Evolutionary conservation across 306 rosid species (phyloP).

Genomic region (Malus sylvestris): DNA sequence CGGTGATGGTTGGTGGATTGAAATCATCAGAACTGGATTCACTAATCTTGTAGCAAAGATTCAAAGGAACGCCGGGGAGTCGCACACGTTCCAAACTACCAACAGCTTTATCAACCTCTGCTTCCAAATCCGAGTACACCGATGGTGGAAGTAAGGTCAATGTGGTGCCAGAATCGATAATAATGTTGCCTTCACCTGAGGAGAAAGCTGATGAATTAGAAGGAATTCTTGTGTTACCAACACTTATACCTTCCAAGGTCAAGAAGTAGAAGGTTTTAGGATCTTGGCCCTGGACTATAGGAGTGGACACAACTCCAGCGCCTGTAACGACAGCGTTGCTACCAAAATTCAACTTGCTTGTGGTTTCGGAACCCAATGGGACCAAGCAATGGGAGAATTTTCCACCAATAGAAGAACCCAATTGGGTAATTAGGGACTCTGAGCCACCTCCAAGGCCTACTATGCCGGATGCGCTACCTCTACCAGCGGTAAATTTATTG

Average conservation of each 20-base stretch:
- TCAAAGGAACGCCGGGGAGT: background rate
- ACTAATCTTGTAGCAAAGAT: conserved; percentile 8
- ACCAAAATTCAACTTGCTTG: conserved; percentile 28
- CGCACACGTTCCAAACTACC: background rate
- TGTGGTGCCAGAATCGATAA: conserved; percentile 37
- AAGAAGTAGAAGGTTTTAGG: conserved; percentile 14
- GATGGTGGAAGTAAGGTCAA: background rate
- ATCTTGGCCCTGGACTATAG: background rate
- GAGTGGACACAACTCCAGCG: conserved; percentile 15
- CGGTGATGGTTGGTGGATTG: background rate
- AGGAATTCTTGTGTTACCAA: background rate
- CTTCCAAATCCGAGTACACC: background rate
- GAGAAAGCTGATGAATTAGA: background rate
- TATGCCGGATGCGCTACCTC: conserved; percentile 24
- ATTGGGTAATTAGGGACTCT: conserved; percentile 27
- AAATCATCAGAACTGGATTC: background rate
- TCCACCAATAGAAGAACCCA: conserved; percentile 13
- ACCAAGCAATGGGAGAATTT: conserved; percentile 58
- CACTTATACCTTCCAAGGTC: conserved; percentile 22
- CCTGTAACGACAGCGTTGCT: conserved; percentile 24
- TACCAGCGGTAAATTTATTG: conserved; percentile 3
- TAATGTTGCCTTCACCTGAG: conserved; percentile 1
- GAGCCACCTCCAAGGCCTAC: conserved; percentile 48
- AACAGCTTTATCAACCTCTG: background rate
- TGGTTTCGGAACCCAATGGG: background rate